Conservation (phyloP, 768 basidiomycete genomes). For the Tylopilus felleus region DNA sequence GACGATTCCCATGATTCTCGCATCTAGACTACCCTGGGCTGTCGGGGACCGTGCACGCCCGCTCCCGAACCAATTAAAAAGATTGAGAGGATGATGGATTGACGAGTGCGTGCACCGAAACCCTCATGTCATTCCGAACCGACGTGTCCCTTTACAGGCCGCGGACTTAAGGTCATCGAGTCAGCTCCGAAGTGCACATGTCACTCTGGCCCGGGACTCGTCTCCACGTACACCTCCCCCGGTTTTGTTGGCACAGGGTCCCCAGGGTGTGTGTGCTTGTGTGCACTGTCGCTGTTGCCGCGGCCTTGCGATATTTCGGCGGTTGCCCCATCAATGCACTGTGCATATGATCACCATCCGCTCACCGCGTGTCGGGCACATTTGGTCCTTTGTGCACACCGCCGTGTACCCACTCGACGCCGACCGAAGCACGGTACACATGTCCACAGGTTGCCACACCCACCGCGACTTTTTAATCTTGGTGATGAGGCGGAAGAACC, state of each 20-base stretch:
- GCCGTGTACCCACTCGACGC: conserved; percentile 11
- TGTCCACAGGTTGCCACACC: conserved; percentile 7
- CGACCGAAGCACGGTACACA: conserved; percentile 8
- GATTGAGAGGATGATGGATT: neutral
- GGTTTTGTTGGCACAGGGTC: neutral
- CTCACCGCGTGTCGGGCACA: conserved; percentile 17
- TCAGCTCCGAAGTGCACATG: neutral
- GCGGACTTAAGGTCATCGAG: neutral
- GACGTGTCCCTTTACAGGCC: conserved; percentile 3
- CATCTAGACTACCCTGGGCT: neutral
- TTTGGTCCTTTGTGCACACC: conserved; percentile 2
- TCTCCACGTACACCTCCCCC: neutral
- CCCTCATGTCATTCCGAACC: neutral
- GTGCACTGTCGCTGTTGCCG: neutral
- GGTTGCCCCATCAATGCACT: conserved; percentile 1
- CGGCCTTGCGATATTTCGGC: conserved; percentile 1
- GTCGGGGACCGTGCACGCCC: neutral
- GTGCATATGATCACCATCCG: neutral
- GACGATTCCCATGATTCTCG: neutral
- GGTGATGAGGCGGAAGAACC: conserved; percentile 8
- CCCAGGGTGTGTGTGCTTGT: neutral
- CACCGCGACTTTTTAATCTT: conserved; percentile 22
- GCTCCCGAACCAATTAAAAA: neutral
- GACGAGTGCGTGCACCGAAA: conserved; percentile 1
- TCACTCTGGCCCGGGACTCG: neutral